Evolutionary conservation across 1,284 basidiomycete species (phyloP).

Genomic region (Melampsora larici-populina): DNA sequence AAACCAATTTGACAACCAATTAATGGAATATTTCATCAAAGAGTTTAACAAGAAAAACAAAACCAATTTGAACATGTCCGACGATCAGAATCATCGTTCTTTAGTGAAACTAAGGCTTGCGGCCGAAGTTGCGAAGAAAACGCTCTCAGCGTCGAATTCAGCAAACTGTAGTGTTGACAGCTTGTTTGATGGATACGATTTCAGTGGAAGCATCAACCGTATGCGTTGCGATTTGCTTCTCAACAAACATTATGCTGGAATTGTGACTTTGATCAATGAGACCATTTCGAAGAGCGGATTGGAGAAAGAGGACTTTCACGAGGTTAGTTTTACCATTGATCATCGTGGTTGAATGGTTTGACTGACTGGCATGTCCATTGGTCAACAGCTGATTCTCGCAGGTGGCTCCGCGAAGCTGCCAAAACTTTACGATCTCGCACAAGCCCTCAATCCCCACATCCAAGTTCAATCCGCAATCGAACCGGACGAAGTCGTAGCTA

Average conservation of each 20-base stretch:
- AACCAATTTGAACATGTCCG: conserved; percentile 51
- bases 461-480: conserved; percentile 62
- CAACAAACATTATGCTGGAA: conserved; percentile 67
- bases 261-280: conserved; percentile 64
- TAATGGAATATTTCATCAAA: conserved; percentile 88
- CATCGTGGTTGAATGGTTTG: not conserved
- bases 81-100: conserved; percentile 66
- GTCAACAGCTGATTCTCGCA: conserved; percentile 68
- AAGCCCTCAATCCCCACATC: conserved; percentile 60
- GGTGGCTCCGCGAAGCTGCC: conserved; percentile 83
- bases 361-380: not conserved
- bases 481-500: conserved; percentile 81
- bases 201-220: conserved; percentile 85
- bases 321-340: conserved; percentile 56
- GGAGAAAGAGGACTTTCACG: conserved; percentile 78
- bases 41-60: conserved; percentile 98
- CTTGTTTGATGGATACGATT: conserved; percentile 90
- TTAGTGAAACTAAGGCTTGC: conserved; percentile 89
- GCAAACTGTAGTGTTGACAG: conserved; percentile 88
- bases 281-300: conserved; percentile 65
- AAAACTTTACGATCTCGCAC: conserved; percentile 75
- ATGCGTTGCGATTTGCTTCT: conserved; percentile 89
- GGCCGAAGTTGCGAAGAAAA: conserved; percentile 91
- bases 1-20: conserved; percentile 70
- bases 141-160: conserved; percentile 78